Percentiles rank a stretch among this genome's conserved stretches.
These are phyloP conservation scores for Populus hybrid DNA, from an alignment of 441 rosid genomes.

Conservation along the genomic window DNA sequence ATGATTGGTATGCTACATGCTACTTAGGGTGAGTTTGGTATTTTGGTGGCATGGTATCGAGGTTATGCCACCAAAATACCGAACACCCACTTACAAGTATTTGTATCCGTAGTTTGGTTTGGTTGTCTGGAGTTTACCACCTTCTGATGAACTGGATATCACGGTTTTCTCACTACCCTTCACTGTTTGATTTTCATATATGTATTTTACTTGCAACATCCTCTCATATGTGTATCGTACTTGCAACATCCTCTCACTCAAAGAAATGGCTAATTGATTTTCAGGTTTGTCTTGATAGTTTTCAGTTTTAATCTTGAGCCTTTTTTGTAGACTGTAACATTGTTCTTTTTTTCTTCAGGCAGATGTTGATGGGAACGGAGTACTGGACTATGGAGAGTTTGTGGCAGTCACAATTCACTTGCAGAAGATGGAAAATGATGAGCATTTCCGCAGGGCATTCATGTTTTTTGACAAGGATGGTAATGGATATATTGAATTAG, in stretches of 20 bases:
- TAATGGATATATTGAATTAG: constrained; percentile 70
- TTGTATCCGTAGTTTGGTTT: too few species aligned
- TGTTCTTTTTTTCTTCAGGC: constrained; percentile 51
- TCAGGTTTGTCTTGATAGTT: neutral
- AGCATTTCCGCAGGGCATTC: constrained; percentile 84
- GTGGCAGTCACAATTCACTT: constrained; percentile 95
- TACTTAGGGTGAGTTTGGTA: too few species aligned
- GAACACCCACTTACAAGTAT: too few species aligned
- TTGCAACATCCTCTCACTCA: neutral
- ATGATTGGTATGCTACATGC: too few species aligned
- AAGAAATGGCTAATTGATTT: neutral
- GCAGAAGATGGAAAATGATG: constrained; percentile 97
- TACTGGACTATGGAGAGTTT: constrained; percentile 87
- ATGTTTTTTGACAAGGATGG: constrained; percentile 89
- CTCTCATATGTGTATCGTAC: neutral
- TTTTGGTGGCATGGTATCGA: too few species aligned
- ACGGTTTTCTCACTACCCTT: neutral
- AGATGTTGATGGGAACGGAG: constrained; percentile 91
- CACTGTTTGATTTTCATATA: neutral
- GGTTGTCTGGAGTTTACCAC: too few species aligned
- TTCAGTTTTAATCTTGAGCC: constrained; percentile 6
- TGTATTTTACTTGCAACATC: neutral
- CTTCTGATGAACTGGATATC: neutral
- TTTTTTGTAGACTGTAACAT: constrained; percentile 1
- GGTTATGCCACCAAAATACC: too few species aligned